Base-by-base conservation (phyloP, 179 eudicot species). In the Heliamphora pulchella region DNA sequence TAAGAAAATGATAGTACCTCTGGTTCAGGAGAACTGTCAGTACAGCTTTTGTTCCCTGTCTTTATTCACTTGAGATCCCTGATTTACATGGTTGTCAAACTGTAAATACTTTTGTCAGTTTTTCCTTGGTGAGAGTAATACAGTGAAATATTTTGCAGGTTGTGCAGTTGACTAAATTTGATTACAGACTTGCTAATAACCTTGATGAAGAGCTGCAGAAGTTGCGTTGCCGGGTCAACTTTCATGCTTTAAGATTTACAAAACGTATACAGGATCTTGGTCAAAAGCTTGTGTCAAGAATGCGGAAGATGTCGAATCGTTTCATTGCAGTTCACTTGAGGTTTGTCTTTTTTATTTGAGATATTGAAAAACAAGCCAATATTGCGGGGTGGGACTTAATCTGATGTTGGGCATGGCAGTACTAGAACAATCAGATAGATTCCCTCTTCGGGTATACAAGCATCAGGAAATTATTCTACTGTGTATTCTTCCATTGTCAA, bases 101-200 rank as follows among this genome's bases (percentile, higher is more conserved):
- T 48, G 48, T 4, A 51, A 41, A 9, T 43, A 54, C 20, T 74
- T 47, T 64, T 55, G 43, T 43, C 20, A 53, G 9, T 54, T 46
- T 44, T 10, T 2, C 50, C 74, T 41, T 73, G 65, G 14, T 82
- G 22, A 78, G 61, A 78, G 62, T 70, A 8, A 74, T 2, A 9
- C 51, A 70, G 20, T 44, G 1, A 5, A 65, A 65, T 71, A 67
- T 73, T 73, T 84, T 83, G 85, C 96, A 93, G 99, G 99, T 96
- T 43, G 83, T 96, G 86, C 99, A 96, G 88, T 82, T 96, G 87
- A 92, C 94, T 78, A 96, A 96, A 85, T 96, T 96, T 83, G 99
- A 96, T 83, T 96, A 96, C 86, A 89, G 99, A 89, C 94, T 93
- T 78, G 90, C 99, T 31, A 91, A 88, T 85, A 93, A 96, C 81